phyloP scores from a whole-genome alignment of 768 basidiomycete species.

The Lentinula aciculospora region DNA sequence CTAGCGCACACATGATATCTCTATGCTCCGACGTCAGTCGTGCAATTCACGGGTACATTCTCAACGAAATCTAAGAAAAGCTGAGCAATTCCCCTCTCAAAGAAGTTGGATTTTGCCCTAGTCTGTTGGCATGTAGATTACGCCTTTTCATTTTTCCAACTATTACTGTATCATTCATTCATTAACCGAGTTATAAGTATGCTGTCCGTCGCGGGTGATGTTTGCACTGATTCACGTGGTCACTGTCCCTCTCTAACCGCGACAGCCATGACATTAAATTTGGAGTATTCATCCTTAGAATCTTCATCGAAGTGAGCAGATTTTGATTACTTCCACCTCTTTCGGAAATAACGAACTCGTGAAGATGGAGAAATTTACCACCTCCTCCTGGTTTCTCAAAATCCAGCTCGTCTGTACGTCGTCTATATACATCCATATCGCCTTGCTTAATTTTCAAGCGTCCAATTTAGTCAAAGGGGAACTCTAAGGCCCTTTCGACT shows the following conservation, averaged over 20 bases:
- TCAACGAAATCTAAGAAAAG: no score
- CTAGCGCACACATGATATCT: no score
- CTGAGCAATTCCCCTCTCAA: no score
- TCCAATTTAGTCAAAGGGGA: conserved; percentile 32
- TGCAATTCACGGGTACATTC: no score
- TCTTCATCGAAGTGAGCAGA: conserved; percentile 28
- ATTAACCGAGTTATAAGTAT: no score
- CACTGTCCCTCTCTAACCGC: neutral
- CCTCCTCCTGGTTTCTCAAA: conserved; percentile 67
- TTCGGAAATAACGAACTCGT: neutral
- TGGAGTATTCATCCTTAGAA: conserved; percentile 38
- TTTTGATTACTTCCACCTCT: neutral
- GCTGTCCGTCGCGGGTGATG: no score
- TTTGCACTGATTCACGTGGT: no score
- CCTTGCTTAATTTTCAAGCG: conserved; percentile 9
- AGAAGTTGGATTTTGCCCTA: no score
- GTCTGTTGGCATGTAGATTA: no score
- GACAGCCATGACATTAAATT: neutral
- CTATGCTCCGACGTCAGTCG: no score
- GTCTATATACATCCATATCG: conserved; percentile 8
- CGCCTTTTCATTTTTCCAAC: no score
- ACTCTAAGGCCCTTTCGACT: conserved; percentile 23
- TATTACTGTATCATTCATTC: no score
- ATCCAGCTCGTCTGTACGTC: conserved; percentile 29
- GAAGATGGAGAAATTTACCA: conserved; percentile 58